phyloP scores from a whole-genome alignment of 1,139 yeast genomes.

The Ashbya aceris region DNA sequence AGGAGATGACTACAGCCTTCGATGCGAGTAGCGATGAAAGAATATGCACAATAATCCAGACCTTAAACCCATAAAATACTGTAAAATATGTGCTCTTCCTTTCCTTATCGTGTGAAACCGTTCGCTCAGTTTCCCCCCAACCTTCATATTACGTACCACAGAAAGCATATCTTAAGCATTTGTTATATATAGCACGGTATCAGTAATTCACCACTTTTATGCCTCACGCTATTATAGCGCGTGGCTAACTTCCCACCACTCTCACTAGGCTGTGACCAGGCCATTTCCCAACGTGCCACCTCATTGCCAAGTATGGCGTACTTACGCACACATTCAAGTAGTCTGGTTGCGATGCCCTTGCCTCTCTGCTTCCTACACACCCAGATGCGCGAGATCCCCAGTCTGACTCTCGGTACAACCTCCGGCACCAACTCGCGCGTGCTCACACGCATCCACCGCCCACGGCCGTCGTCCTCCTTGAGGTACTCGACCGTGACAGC shows the following conservation, averaged over 20 bases:
- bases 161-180: slow-evolving; percentile 1
- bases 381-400: slow-evolving; percentile 30
- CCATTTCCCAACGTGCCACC: slow-evolving; percentile 20
- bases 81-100: too few species aligned
- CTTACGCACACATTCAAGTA: slow-evolving; percentile 24
- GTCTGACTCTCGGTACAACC: slow-evolving; percentile 18
- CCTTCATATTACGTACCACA: neutral
- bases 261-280: slow-evolving; percentile 31
- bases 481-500: slow-evolving; percentile 23
- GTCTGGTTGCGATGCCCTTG: slow-evolving; percentile 22
- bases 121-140: too few species aligned
- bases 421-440: slow-evolving; percentile 20
- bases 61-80: too few species aligned
- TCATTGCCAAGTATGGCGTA: slow-evolving; percentile 16
- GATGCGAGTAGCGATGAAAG: too few species aligned
- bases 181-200: slow-evolving; percentile 26
- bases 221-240: slow-evolving; percentile 25
- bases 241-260: slow-evolving; percentile 28
- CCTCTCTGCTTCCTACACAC: slow-evolving; percentile 24
- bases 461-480: slow-evolving; percentile 11
- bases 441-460: slow-evolving; percentile 28
- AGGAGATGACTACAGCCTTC: too few species aligned
- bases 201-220: slow-evolving; percentile 26
- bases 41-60: too few species aligned
- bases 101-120: too few species aligned